Percentiles rank a stretch among this genome's conserved stretches.
phyloP scores from a whole-genome alignment of 164 flowering plant species.

The Piper betle region DNA sequence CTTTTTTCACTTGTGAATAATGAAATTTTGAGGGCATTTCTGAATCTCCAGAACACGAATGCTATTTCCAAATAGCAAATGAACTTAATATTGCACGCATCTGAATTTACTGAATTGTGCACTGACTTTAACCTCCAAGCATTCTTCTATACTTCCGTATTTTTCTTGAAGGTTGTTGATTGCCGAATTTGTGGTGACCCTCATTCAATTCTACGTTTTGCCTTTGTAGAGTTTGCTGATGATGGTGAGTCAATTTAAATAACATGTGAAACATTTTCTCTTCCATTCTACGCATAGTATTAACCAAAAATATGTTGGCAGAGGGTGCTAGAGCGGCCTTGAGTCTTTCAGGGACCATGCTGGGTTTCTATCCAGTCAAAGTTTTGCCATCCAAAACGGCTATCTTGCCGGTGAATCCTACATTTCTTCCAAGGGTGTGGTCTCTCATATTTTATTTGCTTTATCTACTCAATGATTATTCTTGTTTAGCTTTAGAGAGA shows the following conservation, averaged over 20 bases:
- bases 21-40: too few species aligned
- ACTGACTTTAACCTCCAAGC: background rate
- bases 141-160: conserved; percentile 4
- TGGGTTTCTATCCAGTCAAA: conserved; percentile 90
- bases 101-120: conserved; percentile 1
- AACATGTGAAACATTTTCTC: background rate
- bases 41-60: too few species aligned
- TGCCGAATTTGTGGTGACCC: conserved; percentile 99
- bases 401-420: conserved; percentile 95
- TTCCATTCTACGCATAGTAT: background rate
- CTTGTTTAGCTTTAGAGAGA: conserved; percentile 2
- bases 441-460: background rate
- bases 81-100: background rate
- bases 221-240: conserved; percentile 88
- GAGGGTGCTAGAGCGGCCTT: conserved; percentile 87
- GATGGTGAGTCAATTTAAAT: conserved; percentile 45
- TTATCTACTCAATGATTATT: background rate
- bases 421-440: conserved; percentile 82
- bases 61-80: too few species aligned
- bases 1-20: too few species aligned
- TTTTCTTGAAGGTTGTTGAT: conserved; percentile 70
- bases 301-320: conserved; percentile 21
- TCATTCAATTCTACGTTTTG: conserved; percentile 88
- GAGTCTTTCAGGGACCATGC: conserved; percentile 78
- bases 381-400: conserved; percentile 98